Percentiles rank a stretch among this genome's conserved stretches.
phyloP scores from a whole-genome alignment of 1,284 basidiomycete genomes.

The Pulveroboletus sp. region DNA sequence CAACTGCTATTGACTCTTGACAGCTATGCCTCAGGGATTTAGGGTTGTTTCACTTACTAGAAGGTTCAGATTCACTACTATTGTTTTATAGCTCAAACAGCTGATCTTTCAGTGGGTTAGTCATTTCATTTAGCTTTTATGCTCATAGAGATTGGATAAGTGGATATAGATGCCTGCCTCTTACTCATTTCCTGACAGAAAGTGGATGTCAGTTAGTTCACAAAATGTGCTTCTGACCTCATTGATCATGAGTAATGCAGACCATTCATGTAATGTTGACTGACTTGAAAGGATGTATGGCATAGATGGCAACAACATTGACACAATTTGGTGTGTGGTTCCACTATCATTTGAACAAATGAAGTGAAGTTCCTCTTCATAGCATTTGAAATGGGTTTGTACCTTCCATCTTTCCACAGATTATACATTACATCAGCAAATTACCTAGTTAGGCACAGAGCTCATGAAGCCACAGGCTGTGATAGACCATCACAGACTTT shows the following conservation, averaged over 20 bases:
- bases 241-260: constrained; percentile 5
- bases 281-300: neutral
- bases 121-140: constrained; percentile 13
- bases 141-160: constrained; percentile 23
- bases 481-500: no score
- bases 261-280: no score
- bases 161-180: neutral
- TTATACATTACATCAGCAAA: no score
- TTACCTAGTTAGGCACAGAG: no score
- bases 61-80: no score
- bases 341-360: neutral
- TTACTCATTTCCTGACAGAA: neutral
- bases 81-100: no score
- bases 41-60: no score
- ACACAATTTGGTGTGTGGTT: constrained; percentile 8
- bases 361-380: neutral
- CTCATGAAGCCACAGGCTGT: no score
- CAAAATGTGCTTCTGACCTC: neutral
- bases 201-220: neutral
- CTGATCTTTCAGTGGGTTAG: no score
- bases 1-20: no score
- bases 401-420: neutral
- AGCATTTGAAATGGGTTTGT: constrained; percentile 15
- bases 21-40: no score
- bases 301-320: constrained; percentile 8